phyloP scores from a whole-genome alignment of 73 alveolate genomes.

The Symbiodinium natans region DNA sequence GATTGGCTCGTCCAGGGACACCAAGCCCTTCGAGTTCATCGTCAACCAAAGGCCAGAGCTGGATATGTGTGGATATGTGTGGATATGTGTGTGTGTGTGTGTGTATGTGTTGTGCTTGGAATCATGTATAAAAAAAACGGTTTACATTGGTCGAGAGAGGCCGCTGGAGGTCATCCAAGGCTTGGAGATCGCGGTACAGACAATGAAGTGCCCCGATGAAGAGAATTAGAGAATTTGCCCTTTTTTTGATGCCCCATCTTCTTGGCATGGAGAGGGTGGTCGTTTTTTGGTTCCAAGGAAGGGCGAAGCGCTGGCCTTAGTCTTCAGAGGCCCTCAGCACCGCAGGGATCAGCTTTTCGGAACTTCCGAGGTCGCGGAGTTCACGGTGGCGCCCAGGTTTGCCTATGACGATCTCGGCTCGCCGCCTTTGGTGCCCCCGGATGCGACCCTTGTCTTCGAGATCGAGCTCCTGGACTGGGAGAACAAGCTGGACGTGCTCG shows the following conservation, averaged over 20 bases:
- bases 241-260: too few relatives aligned
- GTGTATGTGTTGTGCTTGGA: too few relatives aligned
- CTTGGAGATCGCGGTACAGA: slow-evolving; percentile 64
- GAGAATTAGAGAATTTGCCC: too few relatives aligned
- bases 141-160: too few relatives aligned
- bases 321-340: background rate
- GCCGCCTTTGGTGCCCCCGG: slow-evolving; percentile 90
- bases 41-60: slow-evolving; percentile 1
- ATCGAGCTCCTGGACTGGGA: slow-evolving; percentile 49
- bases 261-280: too few relatives aligned
- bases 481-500: slow-evolving; percentile 56
- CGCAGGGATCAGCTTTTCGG: background rate
- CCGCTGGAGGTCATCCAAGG: slow-evolving; percentile 79
- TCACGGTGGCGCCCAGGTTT: slow-evolving; percentile 73
- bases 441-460: slow-evolving; percentile 80
- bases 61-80: background rate
- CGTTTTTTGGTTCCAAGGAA: background rate
- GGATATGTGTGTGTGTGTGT: background rate
- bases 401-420: slow-evolving; percentile 91
- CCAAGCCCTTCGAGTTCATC: slow-evolving; percentile 54
- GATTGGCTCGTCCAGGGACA: slow-evolving; percentile 41
- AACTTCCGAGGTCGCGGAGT: slow-evolving; percentile 76
- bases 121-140: too few relatives aligned
- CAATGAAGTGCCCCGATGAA: slow-evolving; percentile 26
- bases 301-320: slow-evolving; percentile 27